phyloP scores from a whole-genome alignment of 768 basidiomycete genomes.

The Amyloporia xantha region DNA sequence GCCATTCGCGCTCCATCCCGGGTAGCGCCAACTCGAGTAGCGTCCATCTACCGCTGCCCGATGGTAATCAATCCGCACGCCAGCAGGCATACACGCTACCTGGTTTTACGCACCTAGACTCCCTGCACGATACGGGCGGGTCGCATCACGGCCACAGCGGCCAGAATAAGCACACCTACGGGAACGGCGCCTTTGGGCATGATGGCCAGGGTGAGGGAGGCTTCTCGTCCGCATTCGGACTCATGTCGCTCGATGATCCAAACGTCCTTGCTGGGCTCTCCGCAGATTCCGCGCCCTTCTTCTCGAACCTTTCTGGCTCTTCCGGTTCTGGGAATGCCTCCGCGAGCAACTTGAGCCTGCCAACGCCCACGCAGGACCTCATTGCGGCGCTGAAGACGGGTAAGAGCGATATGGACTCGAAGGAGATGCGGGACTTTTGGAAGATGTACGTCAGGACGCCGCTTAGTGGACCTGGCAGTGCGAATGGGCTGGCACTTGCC shows the following conservation, averaged over 20 bases:
- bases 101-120: constrained; percentile 1
- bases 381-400: constrained; percentile 21
- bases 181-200: not conserved
- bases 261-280: constrained; percentile 58
- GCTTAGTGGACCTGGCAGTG: constrained; percentile 26
- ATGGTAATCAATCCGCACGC: constrained; percentile 11
- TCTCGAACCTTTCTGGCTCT: constrained; percentile 25
- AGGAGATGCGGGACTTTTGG: constrained; percentile 66
- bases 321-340: constrained; percentile 1
- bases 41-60: constrained; percentile 40
- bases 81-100: not conserved
- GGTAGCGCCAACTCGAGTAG: constrained; percentile 42
- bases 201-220: constrained; percentile 25
- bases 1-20: constrained; percentile 34
- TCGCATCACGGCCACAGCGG: not conserved
- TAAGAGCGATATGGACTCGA: constrained; percentile 18
- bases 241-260: constrained; percentile 72
- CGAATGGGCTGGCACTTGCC: constrained; percentile 2
- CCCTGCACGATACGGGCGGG: not conserved
- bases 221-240: constrained; percentile 52
- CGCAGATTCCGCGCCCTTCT: constrained; percentile 57
- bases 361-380: constrained; percentile 26
- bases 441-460: constrained; percentile 70
- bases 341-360: constrained; percentile 27
- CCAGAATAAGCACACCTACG: not conserved